These are phyloP conservation scores for Hymenoscyphus infarciens DNA, from an alignment of 2,329 filamentous ascomycete genomes.

Conservation along the genomic window DNA sequence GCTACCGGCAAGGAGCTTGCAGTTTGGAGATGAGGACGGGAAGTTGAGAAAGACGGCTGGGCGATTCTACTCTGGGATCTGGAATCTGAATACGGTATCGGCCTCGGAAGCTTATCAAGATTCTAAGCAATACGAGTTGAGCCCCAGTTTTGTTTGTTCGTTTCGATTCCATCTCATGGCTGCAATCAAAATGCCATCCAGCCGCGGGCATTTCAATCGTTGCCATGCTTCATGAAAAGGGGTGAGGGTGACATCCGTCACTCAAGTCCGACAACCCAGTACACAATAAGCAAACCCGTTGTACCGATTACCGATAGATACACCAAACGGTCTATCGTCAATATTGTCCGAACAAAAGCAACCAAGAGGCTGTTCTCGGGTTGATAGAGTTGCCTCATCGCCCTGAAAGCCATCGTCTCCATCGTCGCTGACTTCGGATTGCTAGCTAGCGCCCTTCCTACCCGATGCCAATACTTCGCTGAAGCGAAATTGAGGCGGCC, in stretches of 20 bases:
- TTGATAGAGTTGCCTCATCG: not conserved
- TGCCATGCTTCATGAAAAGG: not conserved
- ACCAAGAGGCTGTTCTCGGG: not conserved
- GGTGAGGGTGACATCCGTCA: not conserved
- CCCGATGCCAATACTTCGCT: not conserved
- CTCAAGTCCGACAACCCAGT: not conserved
- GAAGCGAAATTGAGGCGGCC: not conserved
- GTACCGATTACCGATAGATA: not conserved
- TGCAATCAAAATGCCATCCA: not conserved
- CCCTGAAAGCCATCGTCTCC: not conserved
- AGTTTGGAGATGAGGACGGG: not conserved
- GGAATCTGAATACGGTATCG: not conserved
- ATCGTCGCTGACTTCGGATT: not conserved
- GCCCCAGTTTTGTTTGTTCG: not conserved
- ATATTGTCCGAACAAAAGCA: not conserved
- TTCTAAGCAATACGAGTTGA: not conserved
- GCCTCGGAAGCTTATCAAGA: not conserved
- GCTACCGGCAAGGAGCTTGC: not conserved
- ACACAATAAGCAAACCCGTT: not conserved
- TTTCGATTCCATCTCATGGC: not conserved
- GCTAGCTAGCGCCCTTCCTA: not conserved
- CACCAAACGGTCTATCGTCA: not conserved
- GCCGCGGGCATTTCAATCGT: not conserved
- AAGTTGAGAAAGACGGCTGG: not conserved
- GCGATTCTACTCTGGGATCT: not conserved